Conservation (phyloP, 352 stramenopile species). For the Aphanomyces stellatus region DNA sequence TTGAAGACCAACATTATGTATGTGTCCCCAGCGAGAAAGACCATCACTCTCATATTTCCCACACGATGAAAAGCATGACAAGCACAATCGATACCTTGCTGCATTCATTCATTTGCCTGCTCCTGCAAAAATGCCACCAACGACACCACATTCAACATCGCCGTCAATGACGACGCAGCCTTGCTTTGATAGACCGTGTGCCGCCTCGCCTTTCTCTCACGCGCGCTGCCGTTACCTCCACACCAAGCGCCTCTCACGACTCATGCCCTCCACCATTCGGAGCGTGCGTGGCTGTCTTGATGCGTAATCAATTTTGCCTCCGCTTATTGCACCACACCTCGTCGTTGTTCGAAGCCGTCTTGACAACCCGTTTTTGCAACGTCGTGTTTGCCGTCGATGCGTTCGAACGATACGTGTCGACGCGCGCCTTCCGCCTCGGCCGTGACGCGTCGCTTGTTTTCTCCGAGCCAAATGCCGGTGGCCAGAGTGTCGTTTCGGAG, state of each 20-base stretch:
- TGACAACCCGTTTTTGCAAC: neutral
- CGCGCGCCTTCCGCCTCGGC: neutral
- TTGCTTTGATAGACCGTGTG: too few species aligned
- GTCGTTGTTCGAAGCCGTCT: neutral
- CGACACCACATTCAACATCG: too few species aligned
- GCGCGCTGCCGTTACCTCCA: neutral
- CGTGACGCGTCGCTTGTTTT: constrained; percentile 3
- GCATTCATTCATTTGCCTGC: too few species aligned
- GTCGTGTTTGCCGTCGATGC: neutral
- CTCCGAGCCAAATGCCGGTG: constrained; percentile 23
- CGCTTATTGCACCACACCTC: neutral
- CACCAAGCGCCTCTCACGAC: neutral
- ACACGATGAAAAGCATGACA: too few species aligned
- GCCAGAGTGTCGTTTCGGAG: constrained; percentile 24
- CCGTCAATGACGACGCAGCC: too few species aligned
- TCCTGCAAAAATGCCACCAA: too few species aligned
- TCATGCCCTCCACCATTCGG: neutral
- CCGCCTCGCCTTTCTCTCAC: neutral
- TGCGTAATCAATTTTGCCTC: neutral
- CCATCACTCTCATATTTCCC: too few species aligned
- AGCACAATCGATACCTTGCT: too few species aligned
- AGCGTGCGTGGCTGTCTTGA: neutral
- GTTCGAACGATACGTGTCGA: neutral
- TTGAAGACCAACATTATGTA: too few species aligned
- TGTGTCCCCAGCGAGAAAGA: too few species aligned